Percentiles rank a stretch among this genome's conserved stretches.
Conservation (phyloP, 441 rosid species). For the Sinapis alba region DNA sequence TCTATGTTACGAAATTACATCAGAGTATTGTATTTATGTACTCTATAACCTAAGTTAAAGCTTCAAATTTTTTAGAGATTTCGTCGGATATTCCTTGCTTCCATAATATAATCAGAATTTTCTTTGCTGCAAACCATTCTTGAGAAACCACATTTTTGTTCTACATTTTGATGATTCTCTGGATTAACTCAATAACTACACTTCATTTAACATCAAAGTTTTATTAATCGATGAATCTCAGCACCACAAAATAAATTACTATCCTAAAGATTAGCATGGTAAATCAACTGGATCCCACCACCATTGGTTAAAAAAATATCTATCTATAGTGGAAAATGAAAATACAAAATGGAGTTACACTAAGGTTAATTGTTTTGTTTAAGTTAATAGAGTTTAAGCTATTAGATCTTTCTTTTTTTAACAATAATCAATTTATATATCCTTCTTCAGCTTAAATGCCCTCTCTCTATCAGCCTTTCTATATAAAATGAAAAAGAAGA, state of each 20-base stretch:
- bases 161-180: neutral
- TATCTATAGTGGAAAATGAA: neutral
- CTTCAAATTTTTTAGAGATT: no score
- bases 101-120: no score
- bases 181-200: neutral
- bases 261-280: slow-evolving; percentile 2
- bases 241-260: neutral
- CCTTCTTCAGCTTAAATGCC: neutral
- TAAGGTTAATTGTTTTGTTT: neutral
- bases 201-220: neutral
- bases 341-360: neutral
- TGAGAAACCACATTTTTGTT: neutral
- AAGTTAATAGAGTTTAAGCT: slow-evolving; percentile 19
- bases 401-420: slow-evolving; percentile 26
- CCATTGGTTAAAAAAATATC: neutral
- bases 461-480: neutral
- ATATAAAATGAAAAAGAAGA: slow-evolving; percentile 7
- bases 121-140: neutral
- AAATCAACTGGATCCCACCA: slow-evolving; percentile 20
- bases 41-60: no score
- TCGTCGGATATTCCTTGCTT: no score
- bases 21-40: no score
- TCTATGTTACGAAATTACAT: no score
- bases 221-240: neutral
- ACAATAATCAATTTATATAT: slow-evolving; percentile 39